phyloP scores from a whole-genome alignment of 352 stramenopile species.

The Phytophthora melonis region DNA sequence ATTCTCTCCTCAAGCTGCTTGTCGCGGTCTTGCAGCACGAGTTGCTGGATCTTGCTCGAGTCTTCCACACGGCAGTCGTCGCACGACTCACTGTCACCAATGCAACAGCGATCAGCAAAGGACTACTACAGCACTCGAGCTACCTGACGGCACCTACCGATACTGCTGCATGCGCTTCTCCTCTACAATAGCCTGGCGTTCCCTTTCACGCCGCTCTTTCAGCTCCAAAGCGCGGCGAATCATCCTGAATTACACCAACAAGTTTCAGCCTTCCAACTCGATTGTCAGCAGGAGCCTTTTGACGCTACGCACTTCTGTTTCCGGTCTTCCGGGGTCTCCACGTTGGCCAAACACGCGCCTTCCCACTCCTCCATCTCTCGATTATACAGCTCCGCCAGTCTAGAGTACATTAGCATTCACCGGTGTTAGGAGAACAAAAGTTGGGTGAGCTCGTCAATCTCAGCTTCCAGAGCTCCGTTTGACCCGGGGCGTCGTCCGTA shows the following conservation, averaged over 20 bases:
- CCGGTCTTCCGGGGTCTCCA: conserved; percentile 81
- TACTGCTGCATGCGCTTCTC: conserved; percentile 85
- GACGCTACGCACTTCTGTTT: conserved; percentile 68
- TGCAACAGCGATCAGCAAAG: neutral
- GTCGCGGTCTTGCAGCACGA: conserved; percentile 69
- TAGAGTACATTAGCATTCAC: too few species aligned
- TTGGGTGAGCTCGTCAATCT: neutral
- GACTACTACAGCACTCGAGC: neutral
- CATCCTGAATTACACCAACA: conserved; percentile 52
- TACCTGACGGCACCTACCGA: conserved; percentile 38
- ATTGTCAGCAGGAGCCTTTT: neutral
- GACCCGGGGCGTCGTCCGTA: conserved; percentile 17
- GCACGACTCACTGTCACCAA: conserved; percentile 60
- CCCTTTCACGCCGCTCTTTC: conserved; percentile 69
- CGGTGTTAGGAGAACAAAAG: neutral
- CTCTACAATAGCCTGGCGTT: conserved; percentile 68
- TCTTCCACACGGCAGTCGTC: conserved; percentile 71
- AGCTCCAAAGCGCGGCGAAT: conserved; percentile 79
- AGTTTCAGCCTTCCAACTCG: neutral
- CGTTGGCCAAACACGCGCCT: conserved; percentile 65
- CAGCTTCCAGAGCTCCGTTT: conserved; percentile 2
- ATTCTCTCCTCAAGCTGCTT: conserved; percentile 69
- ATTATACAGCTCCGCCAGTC: conserved; percentile 79
- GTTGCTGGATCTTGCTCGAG: conserved; percentile 67
- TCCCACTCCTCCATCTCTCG: conserved; percentile 82